Percentiles rank a stretch among this genome's conserved stretches.
phyloP scores from a whole-genome alignment of 305 asterid species.

The Coffea humblotiana region DNA sequence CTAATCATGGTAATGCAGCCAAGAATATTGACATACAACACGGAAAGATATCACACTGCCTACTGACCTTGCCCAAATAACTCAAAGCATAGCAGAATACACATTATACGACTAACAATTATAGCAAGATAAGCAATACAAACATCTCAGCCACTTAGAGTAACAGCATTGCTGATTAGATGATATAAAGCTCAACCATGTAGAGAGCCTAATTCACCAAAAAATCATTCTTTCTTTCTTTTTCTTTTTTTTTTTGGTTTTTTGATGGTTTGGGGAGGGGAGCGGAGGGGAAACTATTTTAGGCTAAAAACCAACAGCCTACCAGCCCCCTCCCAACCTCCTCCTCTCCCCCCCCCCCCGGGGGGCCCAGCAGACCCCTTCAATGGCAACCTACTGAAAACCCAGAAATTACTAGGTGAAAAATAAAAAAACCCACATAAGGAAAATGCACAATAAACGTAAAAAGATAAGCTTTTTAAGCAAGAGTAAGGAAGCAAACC shows the following conservation, averaged over 20 bases:
- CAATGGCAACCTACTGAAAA: neutral
- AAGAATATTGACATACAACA: neutral
- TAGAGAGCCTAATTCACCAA: neutral
- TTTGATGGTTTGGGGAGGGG: neutral
- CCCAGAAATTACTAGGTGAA: neutral
- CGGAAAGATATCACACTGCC: neutral
- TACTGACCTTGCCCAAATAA: neutral
- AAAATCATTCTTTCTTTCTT: neutral
- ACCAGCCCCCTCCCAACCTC: neutral
- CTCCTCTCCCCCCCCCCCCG: no score
- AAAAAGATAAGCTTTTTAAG: neutral
- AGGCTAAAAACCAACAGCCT: neutral
- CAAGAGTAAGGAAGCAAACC: slow-evolving; percentile 6
- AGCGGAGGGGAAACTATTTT: neutral
- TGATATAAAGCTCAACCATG: neutral
- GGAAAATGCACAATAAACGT: neutral
- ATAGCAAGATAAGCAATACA: neutral
- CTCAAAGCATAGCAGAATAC: neutral
- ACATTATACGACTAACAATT: neutral
- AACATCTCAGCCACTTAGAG: neutral
- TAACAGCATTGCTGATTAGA: neutral
- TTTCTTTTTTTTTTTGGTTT: neutral
- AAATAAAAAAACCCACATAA: neutral
- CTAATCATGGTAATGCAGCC: neutral
- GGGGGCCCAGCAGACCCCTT: no score